Evolutionary conservation across 768 basidiomycete species (phyloP).

Genomic region (Boletus subcaerulescens): DNA sequence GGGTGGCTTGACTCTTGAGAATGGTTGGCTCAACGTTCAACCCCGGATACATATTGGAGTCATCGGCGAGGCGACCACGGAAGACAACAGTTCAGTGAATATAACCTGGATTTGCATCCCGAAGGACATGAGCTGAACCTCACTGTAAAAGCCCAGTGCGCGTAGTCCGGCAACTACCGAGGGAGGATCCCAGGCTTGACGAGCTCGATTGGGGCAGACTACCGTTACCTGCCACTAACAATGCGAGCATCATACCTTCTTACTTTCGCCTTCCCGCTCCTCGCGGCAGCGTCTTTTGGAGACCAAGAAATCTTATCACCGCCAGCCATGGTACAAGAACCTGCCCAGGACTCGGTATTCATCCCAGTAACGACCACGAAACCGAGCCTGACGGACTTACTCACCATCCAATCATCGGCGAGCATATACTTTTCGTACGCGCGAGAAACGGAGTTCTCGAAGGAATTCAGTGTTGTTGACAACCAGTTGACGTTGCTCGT

Average conservation of each 20-base stretch:
- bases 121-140: too few species aligned
- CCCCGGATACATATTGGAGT: too few species aligned
- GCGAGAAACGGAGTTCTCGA: slow-evolving; percentile 63
- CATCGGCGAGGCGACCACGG: too few species aligned
- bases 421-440: slow-evolving; percentile 88
- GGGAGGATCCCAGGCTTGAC: too few species aligned
- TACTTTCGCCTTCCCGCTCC: slow-evolving; percentile 28
- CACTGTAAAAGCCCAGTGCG: too few species aligned
- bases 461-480: slow-evolving; percentile 36
- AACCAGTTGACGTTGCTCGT: slow-evolving; percentile 61
- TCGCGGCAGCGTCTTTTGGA: slow-evolving; percentile 28
- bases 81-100: too few species aligned
- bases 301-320: slow-evolving; percentile 28
- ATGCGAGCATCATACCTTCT: slow-evolving; percentile 24
- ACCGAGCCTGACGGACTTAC: slow-evolving; percentile 69
- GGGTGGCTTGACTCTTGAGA: too few species aligned
- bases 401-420: slow-evolving; percentile 70
- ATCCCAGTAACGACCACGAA: slow-evolving; percentile 40
- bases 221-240: background rate
- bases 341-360: slow-evolving; percentile 11
- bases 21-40: too few species aligned
- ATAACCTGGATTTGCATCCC: too few species aligned
- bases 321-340: slow-evolving; percentile 12
- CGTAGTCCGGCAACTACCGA: too few species aligned
- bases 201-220: background rate